Conservation (phyloP, 2,329 filamentous ascomycete genomes). For the Rhynchosporium agropyri region DNA sequence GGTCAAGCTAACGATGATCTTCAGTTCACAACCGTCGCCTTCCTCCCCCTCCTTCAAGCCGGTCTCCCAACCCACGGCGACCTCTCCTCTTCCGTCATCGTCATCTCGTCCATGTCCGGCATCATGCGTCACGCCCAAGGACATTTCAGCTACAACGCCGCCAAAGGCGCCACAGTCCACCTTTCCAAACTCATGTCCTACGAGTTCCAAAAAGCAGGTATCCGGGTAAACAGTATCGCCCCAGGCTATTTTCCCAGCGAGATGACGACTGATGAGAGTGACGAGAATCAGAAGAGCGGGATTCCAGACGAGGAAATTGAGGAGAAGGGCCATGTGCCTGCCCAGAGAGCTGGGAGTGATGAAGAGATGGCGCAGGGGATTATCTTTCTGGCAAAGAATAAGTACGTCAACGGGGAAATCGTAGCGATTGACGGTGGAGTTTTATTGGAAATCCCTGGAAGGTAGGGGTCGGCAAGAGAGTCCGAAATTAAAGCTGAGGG, state of each 20-base stretch:
- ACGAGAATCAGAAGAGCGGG: conserved; percentile 55
- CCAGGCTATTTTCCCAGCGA: conserved; percentile 59
- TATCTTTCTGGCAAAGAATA: conserved; percentile 51
- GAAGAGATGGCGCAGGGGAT: conserved; percentile 57
- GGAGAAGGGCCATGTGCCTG: conserved; percentile 53
- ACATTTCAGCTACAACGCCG: conserved; percentile 45
- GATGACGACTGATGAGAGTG: conserved; percentile 53
- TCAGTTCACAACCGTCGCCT: conserved; percentile 61
- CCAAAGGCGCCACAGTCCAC: conserved; percentile 54
- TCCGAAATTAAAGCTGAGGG: too few species aligned
- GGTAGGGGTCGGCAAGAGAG: conserved; percentile 9
- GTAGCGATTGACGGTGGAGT: conserved; percentile 56
- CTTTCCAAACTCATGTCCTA: conserved; percentile 57
- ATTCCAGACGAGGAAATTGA: conserved; percentile 55
- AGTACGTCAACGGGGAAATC: conserved; percentile 45
- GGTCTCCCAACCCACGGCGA: conserved; percentile 49
- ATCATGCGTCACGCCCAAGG: conserved; percentile 38
- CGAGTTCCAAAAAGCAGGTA: conserved; percentile 55
- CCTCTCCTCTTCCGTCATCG: conserved; percentile 36
- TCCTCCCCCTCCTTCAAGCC: conserved; percentile 62
- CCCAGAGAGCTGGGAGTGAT: conserved; percentile 52
- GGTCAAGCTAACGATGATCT: background rate
- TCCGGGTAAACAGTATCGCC: conserved; percentile 59
- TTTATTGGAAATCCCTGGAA: conserved; percentile 43
- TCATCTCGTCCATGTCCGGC: conserved; percentile 39